These are phyloP conservation scores for Paramecium biaurelia DNA, from an alignment of 73 alveolate species.

Conservation along the genomic window DNA sequence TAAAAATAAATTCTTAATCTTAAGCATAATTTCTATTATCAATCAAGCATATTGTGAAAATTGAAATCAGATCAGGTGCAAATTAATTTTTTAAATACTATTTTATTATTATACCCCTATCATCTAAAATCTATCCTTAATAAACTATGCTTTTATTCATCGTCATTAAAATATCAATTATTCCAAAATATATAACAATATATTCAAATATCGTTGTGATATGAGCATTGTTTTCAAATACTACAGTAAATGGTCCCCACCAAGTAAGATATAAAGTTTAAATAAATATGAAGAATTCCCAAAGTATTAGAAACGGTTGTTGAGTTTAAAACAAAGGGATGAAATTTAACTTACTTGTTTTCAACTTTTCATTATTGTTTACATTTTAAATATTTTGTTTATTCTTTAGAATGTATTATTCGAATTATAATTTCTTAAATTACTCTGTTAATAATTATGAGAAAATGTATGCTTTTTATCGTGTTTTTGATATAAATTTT, in stretches of 20 bases:
- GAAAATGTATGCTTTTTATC: background rate
- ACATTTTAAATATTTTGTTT: background rate
- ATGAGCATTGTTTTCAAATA: background rate
- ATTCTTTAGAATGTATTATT: background rate
- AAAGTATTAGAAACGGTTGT: background rate
- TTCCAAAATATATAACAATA: background rate
- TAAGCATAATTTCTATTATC: background rate
- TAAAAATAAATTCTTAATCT: background rate
- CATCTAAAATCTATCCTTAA: background rate
- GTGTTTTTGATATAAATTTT: background rate
- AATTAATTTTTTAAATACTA: background rate
- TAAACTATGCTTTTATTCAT: background rate
- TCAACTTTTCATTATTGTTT: background rate
- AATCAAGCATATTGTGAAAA: background rate
- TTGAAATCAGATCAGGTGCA: background rate
- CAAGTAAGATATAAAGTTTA: background rate
- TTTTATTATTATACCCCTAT: background rate
- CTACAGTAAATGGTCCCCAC: constrained; percentile 26
- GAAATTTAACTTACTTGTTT: background rate
- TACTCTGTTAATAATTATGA: background rate
- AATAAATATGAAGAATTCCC: constrained; percentile 24
- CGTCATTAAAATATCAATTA: background rate
- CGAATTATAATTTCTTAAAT: background rate
- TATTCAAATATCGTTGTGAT: background rate
- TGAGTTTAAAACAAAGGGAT: constrained; percentile 19